These are phyloP conservation scores for Ogataea hybrid DNA, from an alignment of 1,139 yeast genomes.

Conservation along the genomic window DNA sequence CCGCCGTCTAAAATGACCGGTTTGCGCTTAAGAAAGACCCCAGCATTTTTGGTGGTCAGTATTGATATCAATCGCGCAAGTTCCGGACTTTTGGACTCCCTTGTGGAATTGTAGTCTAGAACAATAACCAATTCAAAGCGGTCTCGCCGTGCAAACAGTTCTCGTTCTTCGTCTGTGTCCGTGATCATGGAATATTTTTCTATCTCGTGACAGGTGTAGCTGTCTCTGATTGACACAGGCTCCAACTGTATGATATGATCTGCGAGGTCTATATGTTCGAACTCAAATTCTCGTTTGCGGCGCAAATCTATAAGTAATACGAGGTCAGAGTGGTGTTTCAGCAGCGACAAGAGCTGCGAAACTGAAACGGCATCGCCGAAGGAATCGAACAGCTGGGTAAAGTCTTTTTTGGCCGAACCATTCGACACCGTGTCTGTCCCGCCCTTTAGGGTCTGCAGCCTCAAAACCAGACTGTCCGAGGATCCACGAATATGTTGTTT, in stretches of 20 bases:
- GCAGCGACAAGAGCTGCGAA: slow-evolving; percentile 24
- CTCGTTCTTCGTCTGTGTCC: slow-evolving; percentile 37
- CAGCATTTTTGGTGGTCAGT: slow-evolving; percentile 38
- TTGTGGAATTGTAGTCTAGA: slow-evolving; percentile 42
- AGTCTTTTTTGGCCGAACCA: neutral
- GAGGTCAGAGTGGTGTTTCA: slow-evolving; percentile 21
- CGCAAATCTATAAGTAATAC: slow-evolving; percentile 57
- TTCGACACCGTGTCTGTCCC: slow-evolving; percentile 1
- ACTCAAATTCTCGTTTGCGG: slow-evolving; percentile 44
- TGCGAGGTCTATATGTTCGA: slow-evolving; percentile 51
- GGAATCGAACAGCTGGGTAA: slow-evolving; percentile 1
- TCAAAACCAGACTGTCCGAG: slow-evolving; percentile 12
- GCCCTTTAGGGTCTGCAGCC: slow-evolving; percentile 17
- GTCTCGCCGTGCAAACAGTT: slow-evolving; percentile 43
- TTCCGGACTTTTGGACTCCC: slow-evolving; percentile 16
- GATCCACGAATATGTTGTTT: slow-evolving; percentile 6
- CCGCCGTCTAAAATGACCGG: slow-evolving; percentile 62
- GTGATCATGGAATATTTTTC: slow-evolving; percentile 32
- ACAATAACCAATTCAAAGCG: slow-evolving; percentile 53
- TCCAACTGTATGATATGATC: slow-evolving; percentile 56
- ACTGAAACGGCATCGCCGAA: slow-evolving; percentile 16
- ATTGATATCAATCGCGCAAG: slow-evolving; percentile 36
- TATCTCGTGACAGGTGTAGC: slow-evolving; percentile 34
- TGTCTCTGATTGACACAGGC: slow-evolving; percentile 45
- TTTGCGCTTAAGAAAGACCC: slow-evolving; percentile 46